A percentile compares a stretch with the other conserved stretches of the same genome.
These are phyloP conservation scores for Russula sp. DNA, from an alignment of 768 basidiomycete genomes.

Conservation along the genomic window DNA sequence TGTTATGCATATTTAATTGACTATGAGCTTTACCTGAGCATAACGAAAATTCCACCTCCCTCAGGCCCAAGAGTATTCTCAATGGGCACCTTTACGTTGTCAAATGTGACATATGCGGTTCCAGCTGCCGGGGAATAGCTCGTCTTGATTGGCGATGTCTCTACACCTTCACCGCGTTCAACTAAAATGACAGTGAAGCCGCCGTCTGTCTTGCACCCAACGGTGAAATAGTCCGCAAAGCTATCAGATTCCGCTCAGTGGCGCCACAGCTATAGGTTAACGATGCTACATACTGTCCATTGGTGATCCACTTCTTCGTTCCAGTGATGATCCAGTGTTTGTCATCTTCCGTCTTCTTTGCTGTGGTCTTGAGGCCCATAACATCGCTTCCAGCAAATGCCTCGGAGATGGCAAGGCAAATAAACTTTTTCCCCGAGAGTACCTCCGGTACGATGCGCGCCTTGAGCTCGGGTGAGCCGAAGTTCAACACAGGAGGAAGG, in stretches of 20 bases:
- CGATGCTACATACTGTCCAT: conserved; percentile 43
- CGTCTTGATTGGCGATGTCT: conserved; percentile 83
- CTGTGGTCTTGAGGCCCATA: conserved; percentile 67
- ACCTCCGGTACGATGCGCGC: conserved; percentile 52
- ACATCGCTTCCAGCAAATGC: conserved; percentile 87
- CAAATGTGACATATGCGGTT: conserved; percentile 77
- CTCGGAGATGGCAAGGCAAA: conserved; percentile 83
- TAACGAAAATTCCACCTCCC: conserved; percentile 62
- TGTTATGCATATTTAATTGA: background rate
- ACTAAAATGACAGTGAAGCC: conserved; percentile 84
- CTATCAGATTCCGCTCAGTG: conserved; percentile 23
- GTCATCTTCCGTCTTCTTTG: conserved; percentile 73
- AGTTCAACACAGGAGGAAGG: conserved; percentile 79
- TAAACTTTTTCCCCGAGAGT: conserved; percentile 69
- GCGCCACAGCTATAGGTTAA: background rate
- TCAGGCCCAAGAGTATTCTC: conserved; percentile 82
- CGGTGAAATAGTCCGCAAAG: conserved; percentile 54
- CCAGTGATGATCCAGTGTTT: conserved; percentile 82
- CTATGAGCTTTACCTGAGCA: conserved; percentile 37
- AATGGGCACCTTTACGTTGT: conserved; percentile 78
- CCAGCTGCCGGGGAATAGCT: conserved; percentile 86
- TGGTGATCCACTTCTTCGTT: conserved; percentile 87
- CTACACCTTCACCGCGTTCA: conserved; percentile 72
- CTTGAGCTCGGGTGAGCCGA: conserved; percentile 56
- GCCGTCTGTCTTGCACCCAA: conserved; percentile 63